Percentiles rank a stretch among this genome's conserved stretches.
These are phyloP conservation scores for Pseudocercospora crystallina DNA, from an alignment of 2,329 filamentous ascomycete genomes.

Conservation along the genomic window DNA sequence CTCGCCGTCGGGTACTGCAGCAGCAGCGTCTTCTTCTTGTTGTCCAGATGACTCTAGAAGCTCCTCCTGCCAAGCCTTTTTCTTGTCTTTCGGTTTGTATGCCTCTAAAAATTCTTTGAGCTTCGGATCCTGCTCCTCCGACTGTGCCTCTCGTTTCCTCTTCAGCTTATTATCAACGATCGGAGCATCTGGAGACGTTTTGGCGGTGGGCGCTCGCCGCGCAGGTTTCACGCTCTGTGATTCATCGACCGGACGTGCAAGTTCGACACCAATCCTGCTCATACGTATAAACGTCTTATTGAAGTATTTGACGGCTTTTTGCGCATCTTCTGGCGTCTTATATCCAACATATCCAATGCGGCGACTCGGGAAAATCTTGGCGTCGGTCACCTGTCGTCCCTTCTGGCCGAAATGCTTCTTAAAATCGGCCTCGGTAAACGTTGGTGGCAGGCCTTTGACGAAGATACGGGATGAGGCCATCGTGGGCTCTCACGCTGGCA, in stretches of 20 bases:
- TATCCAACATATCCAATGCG: constrained; percentile 96
- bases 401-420: constrained; percentile 78
- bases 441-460: constrained; percentile 74
- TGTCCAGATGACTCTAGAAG: constrained; percentile 27
- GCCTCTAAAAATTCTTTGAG: constrained; percentile 82
- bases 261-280: constrained; percentile 88
- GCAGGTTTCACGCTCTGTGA: constrained; percentile 27
- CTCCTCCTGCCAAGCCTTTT: constrained; percentile 56
- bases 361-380: constrained; percentile 84
- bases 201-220: constrained; percentile 17
- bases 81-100: constrained; percentile 63
- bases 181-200: constrained; percentile 11
- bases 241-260: constrained; percentile 71
- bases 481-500: neutral
- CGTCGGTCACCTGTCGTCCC: constrained; percentile 78
- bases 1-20: constrained; percentile 45
- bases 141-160: constrained; percentile 61
- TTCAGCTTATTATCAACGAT: constrained; percentile 52
- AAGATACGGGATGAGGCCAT: constrained; percentile 78
- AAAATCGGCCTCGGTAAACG: constrained; percentile 80
- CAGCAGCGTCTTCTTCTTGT: constrained; percentile 18
- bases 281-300: constrained; percentile 93
- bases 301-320: constrained; percentile 87
- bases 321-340: constrained; percentile 76
- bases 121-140: constrained; percentile 66